Evolutionary conservation across 768 basidiomycete species (phyloP).

Genomic region (Lactarius psammicola): DNA sequence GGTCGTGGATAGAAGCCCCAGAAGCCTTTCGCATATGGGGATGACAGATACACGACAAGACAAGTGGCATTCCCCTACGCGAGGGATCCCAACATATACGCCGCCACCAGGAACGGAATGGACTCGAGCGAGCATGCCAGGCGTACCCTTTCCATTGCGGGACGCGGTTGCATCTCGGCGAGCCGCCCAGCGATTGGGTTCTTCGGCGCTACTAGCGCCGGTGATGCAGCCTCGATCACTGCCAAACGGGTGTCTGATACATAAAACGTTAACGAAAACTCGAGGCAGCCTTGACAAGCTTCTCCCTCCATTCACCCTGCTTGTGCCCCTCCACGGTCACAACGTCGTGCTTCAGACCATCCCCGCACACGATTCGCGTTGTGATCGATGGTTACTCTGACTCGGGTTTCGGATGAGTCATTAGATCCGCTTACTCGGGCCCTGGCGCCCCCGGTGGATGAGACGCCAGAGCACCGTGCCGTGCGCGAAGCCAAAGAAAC

Average conservation of each 20-base stretch:
- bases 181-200: background rate
- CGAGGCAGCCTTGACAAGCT: background rate
- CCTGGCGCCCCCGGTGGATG: background rate
- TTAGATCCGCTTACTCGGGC: constrained; percentile 5
- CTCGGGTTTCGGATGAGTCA: constrained; percentile 2
- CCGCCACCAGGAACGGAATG: constrained; percentile 1
- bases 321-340: too few relatives aligned
- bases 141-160: background rate
- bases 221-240: constrained; percentile 5
- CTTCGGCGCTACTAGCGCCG: constrained; percentile 3
- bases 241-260: background rate
- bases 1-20: background rate
- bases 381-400: constrained; percentile 7
- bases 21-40: background rate
- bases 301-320: background rate
- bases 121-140: background rate
- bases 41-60: background rate
- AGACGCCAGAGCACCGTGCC: constrained; percentile 30
- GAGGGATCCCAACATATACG: background rate
- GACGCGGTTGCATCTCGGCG: background rate
- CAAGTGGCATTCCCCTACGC: background rate
- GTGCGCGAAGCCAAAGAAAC: constrained; percentile 28
- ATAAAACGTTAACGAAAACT: constrained; percentile 6
- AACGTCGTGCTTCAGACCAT: background rate
- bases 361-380: background rate